These are phyloP conservation scores for Melampsora larici-populina DNA, from an alignment of 1,284 basidiomycete genomes.

Conservation along the genomic window DNA sequence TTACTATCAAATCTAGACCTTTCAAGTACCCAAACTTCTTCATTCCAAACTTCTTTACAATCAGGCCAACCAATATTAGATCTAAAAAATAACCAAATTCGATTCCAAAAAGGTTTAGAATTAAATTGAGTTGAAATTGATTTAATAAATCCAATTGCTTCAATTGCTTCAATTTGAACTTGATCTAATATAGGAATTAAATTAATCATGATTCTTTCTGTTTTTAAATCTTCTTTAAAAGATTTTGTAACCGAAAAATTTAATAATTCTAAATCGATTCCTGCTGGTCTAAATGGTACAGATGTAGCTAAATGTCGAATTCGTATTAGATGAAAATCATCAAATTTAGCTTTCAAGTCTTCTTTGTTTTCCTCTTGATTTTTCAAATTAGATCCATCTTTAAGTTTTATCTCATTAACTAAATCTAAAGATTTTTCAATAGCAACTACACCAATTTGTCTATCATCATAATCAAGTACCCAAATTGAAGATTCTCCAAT, in stretches of 20 bases:
- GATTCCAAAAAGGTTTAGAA: background rate
- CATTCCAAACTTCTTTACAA: background rate
- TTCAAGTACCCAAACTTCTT: constrained; percentile 16
- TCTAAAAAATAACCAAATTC: background rate
- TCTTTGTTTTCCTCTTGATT: background rate
- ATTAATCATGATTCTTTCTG: constrained; percentile 7
- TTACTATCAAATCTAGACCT: constrained; percentile 1
- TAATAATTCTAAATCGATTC: constrained; percentile 28
- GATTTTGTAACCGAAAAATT: background rate
- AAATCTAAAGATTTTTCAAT: background rate
- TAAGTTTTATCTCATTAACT: background rate
- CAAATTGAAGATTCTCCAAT: constrained; percentile 2
- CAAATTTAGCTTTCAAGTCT: background rate
- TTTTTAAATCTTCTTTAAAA: background rate
- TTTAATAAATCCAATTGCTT: constrained; percentile 7
- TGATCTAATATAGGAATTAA: constrained; percentile 4
- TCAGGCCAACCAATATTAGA: constrained; percentile 18
- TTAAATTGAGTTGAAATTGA: background rate
- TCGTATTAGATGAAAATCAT: background rate
- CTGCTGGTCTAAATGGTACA: constrained; percentile 23
- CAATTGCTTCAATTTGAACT: constrained; percentile 8
- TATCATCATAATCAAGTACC: constrained; percentile 34
- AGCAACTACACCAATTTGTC: constrained; percentile 36
- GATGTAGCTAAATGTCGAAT: constrained; percentile 34
- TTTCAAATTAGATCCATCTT: background rate